phyloP scores from a whole-genome alignment of 202 grass and related monocot genomes.

The Eragrostis tef region DNA sequence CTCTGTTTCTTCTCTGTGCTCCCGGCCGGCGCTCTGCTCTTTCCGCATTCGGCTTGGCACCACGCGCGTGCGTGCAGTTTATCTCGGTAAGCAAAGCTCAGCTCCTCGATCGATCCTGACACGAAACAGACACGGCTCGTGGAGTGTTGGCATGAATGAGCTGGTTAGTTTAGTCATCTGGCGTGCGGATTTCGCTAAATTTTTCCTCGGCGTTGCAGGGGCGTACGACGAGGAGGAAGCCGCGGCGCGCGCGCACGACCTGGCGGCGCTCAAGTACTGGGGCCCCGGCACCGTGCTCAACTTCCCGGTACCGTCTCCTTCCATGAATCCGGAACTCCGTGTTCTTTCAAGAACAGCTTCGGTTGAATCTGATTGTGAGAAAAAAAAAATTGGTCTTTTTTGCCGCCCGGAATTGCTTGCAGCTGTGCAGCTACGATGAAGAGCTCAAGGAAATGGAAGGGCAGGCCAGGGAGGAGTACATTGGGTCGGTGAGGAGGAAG shows the following conservation, averaged over 20 bases:
- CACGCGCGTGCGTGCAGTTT: constrained; percentile 53
- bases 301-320: constrained; percentile 54
- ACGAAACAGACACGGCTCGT: background rate
- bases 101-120: constrained; percentile 9
- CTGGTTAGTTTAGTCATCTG: background rate
- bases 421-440: constrained; percentile 64
- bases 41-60: background rate
- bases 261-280: constrained; percentile 92
- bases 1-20: background rate
- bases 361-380: too few species aligned
- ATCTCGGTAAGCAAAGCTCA: constrained; percentile 65
- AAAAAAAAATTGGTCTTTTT: too few species aligned
- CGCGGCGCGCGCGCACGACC: constrained; percentile 78
- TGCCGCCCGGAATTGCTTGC: constrained; percentile 34
- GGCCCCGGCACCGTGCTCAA: constrained; percentile 73
- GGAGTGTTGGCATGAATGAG: background rate
- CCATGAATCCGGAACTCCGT: background rate
- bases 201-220: constrained; percentile 51
- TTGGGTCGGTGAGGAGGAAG: constrained; percentile 72
- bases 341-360: too few species aligned
- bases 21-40: background rate
- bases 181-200: background rate
- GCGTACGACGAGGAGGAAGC: constrained; percentile 79
- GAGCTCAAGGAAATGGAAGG: constrained; percentile 73
- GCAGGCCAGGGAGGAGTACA: constrained; percentile 81